Conservation (phyloP, 2,329 filamentous ascomycete genomes). For the Xylariaceae sp. region DNA sequence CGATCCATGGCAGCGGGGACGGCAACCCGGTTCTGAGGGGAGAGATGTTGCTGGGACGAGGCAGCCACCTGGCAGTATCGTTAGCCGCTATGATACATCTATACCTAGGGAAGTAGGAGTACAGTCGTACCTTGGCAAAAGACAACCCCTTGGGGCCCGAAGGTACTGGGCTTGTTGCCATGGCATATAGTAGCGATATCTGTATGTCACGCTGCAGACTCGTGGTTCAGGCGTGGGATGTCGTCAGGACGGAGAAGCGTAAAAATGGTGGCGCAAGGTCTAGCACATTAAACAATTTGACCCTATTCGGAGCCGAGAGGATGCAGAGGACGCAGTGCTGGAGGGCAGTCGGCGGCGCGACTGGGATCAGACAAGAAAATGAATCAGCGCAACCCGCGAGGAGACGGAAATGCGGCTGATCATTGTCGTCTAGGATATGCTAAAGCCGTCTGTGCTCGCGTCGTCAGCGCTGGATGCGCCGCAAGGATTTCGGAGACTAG, state of each 20-base stretch:
- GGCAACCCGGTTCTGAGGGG: conserved; percentile 26
- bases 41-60: conserved; percentile 26
- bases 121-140: conserved; percentile 30
- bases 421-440: conserved; percentile 45
- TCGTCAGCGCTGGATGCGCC: too few relatives aligned
- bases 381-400: conserved; percentile 50
- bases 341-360: conserved; percentile 21
- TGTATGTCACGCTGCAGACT: not conserved
- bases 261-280: not conserved
- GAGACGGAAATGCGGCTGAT: conserved; percentile 48
- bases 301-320: conserved; percentile 14
- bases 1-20: conserved; percentile 28
- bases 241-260: too few relatives aligned
- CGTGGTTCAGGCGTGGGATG: too few relatives aligned
- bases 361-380: conserved; percentile 51
- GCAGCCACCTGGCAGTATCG: conserved; percentile 26
- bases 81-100: conserved; percentile 10
- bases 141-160: conserved; percentile 31
- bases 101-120: not conserved
- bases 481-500: too few relatives aligned
- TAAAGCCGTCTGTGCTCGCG: too few relatives aligned
- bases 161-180: conserved; percentile 28
- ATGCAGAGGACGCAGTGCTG: conserved; percentile 16
- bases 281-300: conserved; percentile 15
- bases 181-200: conserved; percentile 14